Evolutionary conservation across 2,329 filamentous ascomycete genomes (phyloP).

Genomic region (Venturia carpophila): DNA sequence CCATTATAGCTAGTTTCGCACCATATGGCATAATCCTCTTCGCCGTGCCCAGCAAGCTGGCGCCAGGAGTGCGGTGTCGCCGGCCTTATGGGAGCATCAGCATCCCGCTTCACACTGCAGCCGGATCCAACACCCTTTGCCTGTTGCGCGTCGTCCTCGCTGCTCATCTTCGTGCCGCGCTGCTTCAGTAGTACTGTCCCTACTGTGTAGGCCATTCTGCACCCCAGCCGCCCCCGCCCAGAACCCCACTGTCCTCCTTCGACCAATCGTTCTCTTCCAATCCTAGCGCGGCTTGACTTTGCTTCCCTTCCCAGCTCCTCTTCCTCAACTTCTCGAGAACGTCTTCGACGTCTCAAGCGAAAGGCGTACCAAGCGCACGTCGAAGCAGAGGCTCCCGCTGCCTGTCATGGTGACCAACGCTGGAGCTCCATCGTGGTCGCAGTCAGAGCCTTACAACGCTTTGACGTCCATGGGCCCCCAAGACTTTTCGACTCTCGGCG

Average conservation of each 20-base stretch:
- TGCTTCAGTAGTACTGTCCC: too few species aligned
- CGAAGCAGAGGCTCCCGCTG: not conserved
- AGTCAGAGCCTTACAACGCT: conserved; percentile 8
- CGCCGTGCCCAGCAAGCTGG: not conserved
- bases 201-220: not conserved
- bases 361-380: not conserved
- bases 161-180: not conserved
- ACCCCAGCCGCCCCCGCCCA: not conserved
- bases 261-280: conserved; percentile 1
- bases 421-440: not conserved
- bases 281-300: not conserved
- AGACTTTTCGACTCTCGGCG: conserved; percentile 12
- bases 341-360: not conserved
- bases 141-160: not conserved
- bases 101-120: not conserved
- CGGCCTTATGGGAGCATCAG: not conserved
- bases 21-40: not conserved
- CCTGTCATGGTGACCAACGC: not conserved
- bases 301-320: not conserved
- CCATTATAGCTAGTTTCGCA: too few species aligned
- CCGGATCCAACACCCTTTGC: not conserved
- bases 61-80: too few species aligned
- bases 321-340: not conserved
- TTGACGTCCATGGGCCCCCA: conserved; percentile 12
- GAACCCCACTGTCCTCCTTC: not conserved